Conservation (phyloP, 2,329 filamentous ascomycete genomes). For the Ceratocystis smalleyi region DNA sequence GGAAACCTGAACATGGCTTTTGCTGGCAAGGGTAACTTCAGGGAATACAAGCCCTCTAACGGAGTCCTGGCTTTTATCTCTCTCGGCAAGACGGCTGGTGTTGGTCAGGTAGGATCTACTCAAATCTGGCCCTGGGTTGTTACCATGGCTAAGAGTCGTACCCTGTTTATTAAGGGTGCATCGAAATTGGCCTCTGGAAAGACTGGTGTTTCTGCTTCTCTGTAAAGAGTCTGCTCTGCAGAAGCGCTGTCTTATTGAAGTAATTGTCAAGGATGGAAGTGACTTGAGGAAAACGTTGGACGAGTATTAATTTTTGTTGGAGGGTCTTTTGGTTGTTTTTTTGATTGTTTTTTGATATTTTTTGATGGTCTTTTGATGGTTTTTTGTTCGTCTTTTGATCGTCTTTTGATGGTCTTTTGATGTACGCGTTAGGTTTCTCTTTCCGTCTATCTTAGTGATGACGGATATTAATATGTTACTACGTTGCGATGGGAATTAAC, state of each 20-base stretch:
- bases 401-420: too few relatives aligned
- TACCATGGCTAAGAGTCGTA: slow-evolving; percentile 27
- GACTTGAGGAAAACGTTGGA: neutral
- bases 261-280: neutral
- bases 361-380: too few relatives aligned
- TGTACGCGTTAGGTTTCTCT: neutral
- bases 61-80: slow-evolving; percentile 26
- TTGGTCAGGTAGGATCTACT: slow-evolving; percentile 26
- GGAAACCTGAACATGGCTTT: slow-evolving; percentile 24
- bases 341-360: too few relatives aligned
- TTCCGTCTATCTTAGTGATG: neutral
- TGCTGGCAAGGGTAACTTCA: slow-evolving; percentile 21
- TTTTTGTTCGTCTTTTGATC: too few relatives aligned
- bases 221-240: neutral
- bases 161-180: slow-evolving; percentile 26
- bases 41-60: slow-evolving; percentile 22
- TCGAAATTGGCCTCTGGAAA: slow-evolving; percentile 24
- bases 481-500: neutral
- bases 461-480: neutral
- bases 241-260: neutral
- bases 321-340: neutral
- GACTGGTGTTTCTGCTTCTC: slow-evolving; percentile 18
- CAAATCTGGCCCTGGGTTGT: slow-evolving; percentile 28
- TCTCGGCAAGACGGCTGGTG: slow-evolving; percentile 27
- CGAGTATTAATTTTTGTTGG: neutral